phyloP scores from a whole-genome alignment of 106 monocot species.

The Hemerocallis citrina region DNA sequence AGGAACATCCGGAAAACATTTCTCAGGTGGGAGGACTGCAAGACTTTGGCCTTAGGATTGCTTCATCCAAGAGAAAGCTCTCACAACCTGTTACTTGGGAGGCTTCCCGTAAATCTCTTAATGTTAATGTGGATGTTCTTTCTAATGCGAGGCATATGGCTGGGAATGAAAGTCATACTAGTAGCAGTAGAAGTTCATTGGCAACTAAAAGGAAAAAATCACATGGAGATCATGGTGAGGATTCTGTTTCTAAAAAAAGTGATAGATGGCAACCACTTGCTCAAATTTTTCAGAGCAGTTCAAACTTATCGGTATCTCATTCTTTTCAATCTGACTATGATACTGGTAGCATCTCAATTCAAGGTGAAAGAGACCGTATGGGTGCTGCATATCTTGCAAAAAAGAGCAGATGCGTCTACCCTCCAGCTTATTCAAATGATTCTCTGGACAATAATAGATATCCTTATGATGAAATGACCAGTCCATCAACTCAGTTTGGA shows the following conservation, averaged over 20 bases:
- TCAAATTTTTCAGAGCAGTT: slow-evolving; percentile 76
- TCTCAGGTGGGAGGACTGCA: slow-evolving; percentile 58
- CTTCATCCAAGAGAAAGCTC: slow-evolving; percentile 50
- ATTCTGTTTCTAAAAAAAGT: slow-evolving; percentile 53
- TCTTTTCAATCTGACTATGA: slow-evolving; percentile 17
- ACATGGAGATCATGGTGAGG: slow-evolving; percentile 37
- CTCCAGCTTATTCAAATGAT: slow-evolving; percentile 32
- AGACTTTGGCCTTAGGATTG: slow-evolving; percentile 56
- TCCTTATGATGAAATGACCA: slow-evolving; percentile 33
- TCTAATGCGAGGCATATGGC: slow-evolving; percentile 11
- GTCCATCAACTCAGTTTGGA: slow-evolving; percentile 19
- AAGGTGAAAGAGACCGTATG: slow-evolving; percentile 18
- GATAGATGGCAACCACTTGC: slow-evolving; percentile 58
- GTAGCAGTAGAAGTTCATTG: slow-evolving; percentile 19
- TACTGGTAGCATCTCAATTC: slow-evolving; percentile 1
- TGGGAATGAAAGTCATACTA: slow-evolving; percentile 13
- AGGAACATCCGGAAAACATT: slow-evolving; percentile 31
- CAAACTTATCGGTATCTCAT: slow-evolving; percentile 33
- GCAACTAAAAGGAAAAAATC: slow-evolving; percentile 45
- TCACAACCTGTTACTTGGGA: slow-evolving; percentile 22
- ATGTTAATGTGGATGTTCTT: slow-evolving; percentile 19
- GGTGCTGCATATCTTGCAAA: slow-evolving; percentile 15
- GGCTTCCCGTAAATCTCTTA: slow-evolving; percentile 17
- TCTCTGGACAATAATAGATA: slow-evolving; percentile 29
- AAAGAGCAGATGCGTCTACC: slow-evolving; percentile 26